Percentiles rank a stretch among this genome's conserved stretches.
Evolutionary conservation across 2,329 filamentous ascomycete genomes (phyloP).

Genomic region (Botrytis pseudocinerea): DNA sequence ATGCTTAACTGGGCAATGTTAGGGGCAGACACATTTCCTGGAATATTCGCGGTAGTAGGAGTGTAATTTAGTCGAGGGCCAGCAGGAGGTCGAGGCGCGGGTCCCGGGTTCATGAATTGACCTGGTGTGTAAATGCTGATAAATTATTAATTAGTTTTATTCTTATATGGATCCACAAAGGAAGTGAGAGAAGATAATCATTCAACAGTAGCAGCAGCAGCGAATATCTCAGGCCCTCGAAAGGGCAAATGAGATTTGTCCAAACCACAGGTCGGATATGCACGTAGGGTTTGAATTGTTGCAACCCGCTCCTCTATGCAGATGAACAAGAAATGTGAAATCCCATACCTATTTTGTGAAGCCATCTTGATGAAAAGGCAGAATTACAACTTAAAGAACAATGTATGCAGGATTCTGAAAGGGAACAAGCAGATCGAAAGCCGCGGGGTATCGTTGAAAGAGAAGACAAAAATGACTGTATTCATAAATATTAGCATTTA

Average conservation of each 20-base stretch:
- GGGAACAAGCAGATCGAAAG: constrained; percentile 25
- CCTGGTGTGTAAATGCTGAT: constrained; percentile 58
- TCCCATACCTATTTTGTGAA: constrained; percentile 40
- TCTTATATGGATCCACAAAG: constrained; percentile 14
- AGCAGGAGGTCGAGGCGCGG: constrained; percentile 84
- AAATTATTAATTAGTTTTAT: constrained; percentile 17
- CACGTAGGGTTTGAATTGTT: constrained; percentile 4
- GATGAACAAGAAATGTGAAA: constrained; percentile 20
- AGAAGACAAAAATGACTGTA: constrained; percentile 24
- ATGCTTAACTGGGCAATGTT: constrained; percentile 57
- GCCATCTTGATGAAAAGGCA: constrained; percentile 36
- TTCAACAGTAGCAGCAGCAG: constrained; percentile 6
- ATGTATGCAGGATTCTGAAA: constrained; percentile 20
- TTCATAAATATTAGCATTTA: constrained; percentile 11
- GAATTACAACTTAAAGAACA: constrained; percentile 27
- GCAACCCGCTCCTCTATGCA: constrained; percentile 30
- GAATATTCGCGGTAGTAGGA: constrained; percentile 68
- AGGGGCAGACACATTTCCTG: constrained; percentile 78
- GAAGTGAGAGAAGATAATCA: constrained; percentile 20
- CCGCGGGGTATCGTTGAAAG: constrained; percentile 38
- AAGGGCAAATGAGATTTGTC: neutral
- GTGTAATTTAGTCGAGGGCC: constrained; percentile 80
- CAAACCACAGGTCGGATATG: neutral
- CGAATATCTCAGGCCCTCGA: neutral
- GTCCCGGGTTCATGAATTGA: constrained; percentile 95